Base-by-base conservation (phyloP, 2,329 filamentous ascomycete species). In the Neonectria coccinea region DNA sequence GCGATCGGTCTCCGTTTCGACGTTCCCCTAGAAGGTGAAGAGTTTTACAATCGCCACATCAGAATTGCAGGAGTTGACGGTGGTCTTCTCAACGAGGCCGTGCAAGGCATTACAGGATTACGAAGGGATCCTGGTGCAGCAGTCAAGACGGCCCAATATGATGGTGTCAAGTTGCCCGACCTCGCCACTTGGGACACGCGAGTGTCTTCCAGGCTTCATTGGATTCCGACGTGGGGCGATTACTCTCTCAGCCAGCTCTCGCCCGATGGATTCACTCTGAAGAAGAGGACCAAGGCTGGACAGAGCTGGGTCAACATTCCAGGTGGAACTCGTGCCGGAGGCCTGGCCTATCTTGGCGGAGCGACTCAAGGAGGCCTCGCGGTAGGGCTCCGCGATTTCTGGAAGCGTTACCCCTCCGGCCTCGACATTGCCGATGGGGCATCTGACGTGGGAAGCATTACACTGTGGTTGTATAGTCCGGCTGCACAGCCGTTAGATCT, bases 401-500 rank as follows among this genome's bases (percentile, higher is more conserved):
- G 88, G 88, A 86, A 90, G 77, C 81, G 85, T 16, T 89, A 87
- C 66, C 88, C 88, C 0, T 87, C 85, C 0, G 82, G 84, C 4
- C 75, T 90, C 5, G 87, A 89, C 50, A 81, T 90, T 11, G 76
- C 80, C 0, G 81, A 85, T 55, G 84, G 86, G 0, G 81, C 80
- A 0, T 78, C 79, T 0, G 83, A 88, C 50, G 71, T 75, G 2
- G 86, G 86, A 0, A 78, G 81, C 5, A 78, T 90, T 11, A 90
- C 87, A 0, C 63, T 88, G 1, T 90, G 88, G 88, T 74, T 90
- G 0, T 89, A 89, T 66, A 86, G 83, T 56, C 88, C 88, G 2
- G 77, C 79, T 1, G 86, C 85, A 0, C 80, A 81, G 31, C 86
- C 87, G 0, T 76, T 89, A 55, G 88, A 89, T 41, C 75, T 88